Conservation (phyloP, 495 filamentous ascomycete genomes). For the Daldinia caldariorum region DNA sequence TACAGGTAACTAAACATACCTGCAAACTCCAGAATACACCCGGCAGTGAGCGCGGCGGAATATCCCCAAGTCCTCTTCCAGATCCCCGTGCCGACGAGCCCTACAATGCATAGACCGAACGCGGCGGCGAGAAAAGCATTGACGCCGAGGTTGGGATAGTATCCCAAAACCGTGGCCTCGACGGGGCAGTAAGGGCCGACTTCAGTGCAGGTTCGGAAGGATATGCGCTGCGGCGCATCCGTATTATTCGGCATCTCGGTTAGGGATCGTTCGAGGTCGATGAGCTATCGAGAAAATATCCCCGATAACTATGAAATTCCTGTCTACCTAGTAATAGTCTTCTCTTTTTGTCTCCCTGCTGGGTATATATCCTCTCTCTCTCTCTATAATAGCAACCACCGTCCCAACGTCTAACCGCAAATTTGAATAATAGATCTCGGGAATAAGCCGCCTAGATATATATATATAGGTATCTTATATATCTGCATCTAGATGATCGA, state of each 20-base stretch:
- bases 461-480: no score
- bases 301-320: neutral
- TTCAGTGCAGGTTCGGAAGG: conserved; percentile 57
- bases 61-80: conserved; percentile 71
- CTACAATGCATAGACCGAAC: conserved; percentile 61
- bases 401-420: neutral
- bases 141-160: conserved; percentile 70
- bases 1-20: conserved; percentile 45
- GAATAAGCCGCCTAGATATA: conserved; percentile 21
- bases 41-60: conserved; percentile 61
- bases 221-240: conserved; percentile 27
- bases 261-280: neutral
- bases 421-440: neutral
- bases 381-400: neutral
- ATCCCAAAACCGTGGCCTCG: conserved; percentile 70
- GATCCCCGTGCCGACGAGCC: conserved; percentile 61
- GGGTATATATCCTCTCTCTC: neutral
- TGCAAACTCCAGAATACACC: conserved; percentile 54
- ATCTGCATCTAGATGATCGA: neutral
- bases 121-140: conserved; percentile 69
- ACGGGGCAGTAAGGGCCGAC: conserved; percentile 66
- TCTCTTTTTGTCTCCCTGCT: neutral
- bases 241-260: conserved; percentile 42
- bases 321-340: no score
- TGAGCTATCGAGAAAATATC: neutral